A percentile compares a stretch with the other conserved stretches of the same genome.
Conservation (phyloP, 1,284 basidiomycete genomes). For the Hortiboletus rubellus region DNA sequence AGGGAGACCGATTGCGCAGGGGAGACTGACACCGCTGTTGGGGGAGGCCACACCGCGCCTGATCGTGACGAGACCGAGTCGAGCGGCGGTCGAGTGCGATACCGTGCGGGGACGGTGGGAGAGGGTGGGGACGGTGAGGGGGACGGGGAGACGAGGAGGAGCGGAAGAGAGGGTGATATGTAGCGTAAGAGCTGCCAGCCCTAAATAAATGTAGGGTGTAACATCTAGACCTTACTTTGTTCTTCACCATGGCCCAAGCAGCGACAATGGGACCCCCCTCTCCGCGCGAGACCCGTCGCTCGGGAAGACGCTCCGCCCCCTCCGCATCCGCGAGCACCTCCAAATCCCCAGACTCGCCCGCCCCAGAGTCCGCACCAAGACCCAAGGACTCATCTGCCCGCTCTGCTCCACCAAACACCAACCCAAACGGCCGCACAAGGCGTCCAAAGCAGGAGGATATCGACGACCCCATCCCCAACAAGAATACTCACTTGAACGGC, state of each 20-base stretch:
- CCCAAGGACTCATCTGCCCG: slow-evolving; percentile 43
- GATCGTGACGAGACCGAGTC: slow-evolving; percentile 22
- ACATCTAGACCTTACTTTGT: slow-evolving; percentile 8
- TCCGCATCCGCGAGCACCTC: slow-evolving; percentile 64
- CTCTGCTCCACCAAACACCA: slow-evolving; percentile 45
- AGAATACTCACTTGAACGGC: slow-evolving; percentile 44
- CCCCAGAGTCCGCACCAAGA: slow-evolving; percentile 50
- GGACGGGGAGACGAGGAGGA: slow-evolving; percentile 6
- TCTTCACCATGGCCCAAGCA: slow-evolving; percentile 47
- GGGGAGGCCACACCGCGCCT: slow-evolving; percentile 1
- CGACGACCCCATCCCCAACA: slow-evolving; percentile 56
- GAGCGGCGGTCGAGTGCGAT: not conserved
- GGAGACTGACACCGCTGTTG: slow-evolving; percentile 1
- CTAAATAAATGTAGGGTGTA: slow-evolving; percentile 37
- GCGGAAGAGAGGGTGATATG: slow-evolving; percentile 2
- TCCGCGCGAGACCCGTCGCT: slow-evolving; percentile 72
- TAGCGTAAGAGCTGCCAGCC: slow-evolving; percentile 36
- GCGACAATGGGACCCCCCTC: slow-evolving; percentile 71
- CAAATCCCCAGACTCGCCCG: slow-evolving; percentile 73
- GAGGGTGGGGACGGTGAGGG: not conserved
- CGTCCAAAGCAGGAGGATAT: slow-evolving; percentile 72
- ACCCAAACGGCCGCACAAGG: slow-evolving; percentile 51
- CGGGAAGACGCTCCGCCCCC: slow-evolving; percentile 67
- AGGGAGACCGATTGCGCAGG: slow-evolving; percentile 8
- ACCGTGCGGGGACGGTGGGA: not conserved